phyloP scores from a whole-genome alignment of 345 rosid species.

The Pugionium dolabratum region DNA sequence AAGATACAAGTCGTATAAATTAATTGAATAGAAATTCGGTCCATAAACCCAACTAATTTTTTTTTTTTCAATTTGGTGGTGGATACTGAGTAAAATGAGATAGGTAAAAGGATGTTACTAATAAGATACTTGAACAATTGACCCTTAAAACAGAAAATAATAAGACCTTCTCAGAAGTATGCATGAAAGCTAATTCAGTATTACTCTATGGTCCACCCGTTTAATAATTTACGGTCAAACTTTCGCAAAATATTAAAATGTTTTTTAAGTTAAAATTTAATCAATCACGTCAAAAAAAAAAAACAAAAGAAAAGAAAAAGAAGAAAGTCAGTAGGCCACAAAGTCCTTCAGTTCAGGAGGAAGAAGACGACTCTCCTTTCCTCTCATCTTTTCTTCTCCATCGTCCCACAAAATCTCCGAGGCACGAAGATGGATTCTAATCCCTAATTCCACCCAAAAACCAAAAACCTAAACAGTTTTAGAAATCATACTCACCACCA shows the following conservation, averaged over 20 bases:
- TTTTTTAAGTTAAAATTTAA: not conserved
- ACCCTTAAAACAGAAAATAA: slow-evolving; percentile 16
- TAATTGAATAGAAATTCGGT: no score
- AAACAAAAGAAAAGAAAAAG: slow-evolving; percentile 1
- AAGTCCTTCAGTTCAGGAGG: slow-evolving; percentile 35
- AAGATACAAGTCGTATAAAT: not conserved
- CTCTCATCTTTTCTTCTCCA: not conserved
- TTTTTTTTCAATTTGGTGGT: no score
- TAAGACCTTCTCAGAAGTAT: slow-evolving; percentile 2
- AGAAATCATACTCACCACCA: not conserved
- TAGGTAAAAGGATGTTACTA: no score
- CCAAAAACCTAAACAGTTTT: not conserved
- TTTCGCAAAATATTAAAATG: slow-evolving; percentile 3
- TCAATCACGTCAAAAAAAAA: not conserved
- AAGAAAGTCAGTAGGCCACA: slow-evolving; percentile 30
- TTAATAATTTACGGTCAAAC: slow-evolving; percentile 23
- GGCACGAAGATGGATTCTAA: slow-evolving; percentile 17
- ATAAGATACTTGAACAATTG: slow-evolving; percentile 18
- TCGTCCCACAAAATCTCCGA: slow-evolving; percentile 8
- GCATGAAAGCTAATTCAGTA: slow-evolving; percentile 10
- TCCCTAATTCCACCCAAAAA: slow-evolving; percentile 1
- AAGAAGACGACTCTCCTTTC: slow-evolving; percentile 30
- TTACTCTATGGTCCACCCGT: slow-evolving; percentile 12
- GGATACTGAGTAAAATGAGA: no score
- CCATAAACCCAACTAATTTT: not conserved